A percentile compares a stretch with the other conserved stretches of the same genome.
Evolutionary conservation across 345 rosid genomes (phyloP).

Genomic region (Aegle marmelos): DNA sequence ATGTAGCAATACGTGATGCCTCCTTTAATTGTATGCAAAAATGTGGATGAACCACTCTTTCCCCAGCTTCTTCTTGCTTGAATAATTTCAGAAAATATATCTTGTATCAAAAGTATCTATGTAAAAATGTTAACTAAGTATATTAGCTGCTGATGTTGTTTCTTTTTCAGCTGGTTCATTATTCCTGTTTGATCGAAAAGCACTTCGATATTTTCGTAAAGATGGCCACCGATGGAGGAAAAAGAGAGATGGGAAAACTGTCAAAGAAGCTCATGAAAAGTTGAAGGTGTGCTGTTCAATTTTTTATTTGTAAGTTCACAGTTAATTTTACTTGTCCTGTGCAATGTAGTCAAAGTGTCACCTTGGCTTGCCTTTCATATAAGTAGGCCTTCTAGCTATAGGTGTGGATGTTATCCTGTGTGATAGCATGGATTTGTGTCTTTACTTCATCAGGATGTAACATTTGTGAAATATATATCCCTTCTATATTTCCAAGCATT

Average conservation of each 20-base stretch:
- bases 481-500: background rate
- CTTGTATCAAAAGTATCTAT: background rate
- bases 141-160: constrained; percentile 21
- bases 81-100: background rate
- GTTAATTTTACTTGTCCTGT: constrained; percentile 27
- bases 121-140: background rate
- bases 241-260: constrained; percentile 93
- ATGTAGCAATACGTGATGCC: background rate
- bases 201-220: constrained; percentile 79
- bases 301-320: constrained; percentile 44
- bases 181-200: constrained; percentile 83
- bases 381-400: background rate
- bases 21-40: background rate
- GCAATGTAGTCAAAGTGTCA: constrained; percentile 8
- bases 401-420: background rate
- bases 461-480: background rate
- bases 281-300: constrained; percentile 74
- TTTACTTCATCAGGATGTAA: background rate
- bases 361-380: constrained; percentile 1
- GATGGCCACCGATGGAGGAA: constrained; percentile 95
- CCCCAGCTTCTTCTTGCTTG: background rate
- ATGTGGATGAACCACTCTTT: background rate
- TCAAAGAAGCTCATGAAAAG: constrained; percentile 98
- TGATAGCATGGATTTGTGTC: background rate
- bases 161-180: constrained; percentile 74